These are phyloP conservation scores for Oenanthe sinensis DNA, from an alignment of 129 eudicot species.

Conservation along the genomic window DNA sequence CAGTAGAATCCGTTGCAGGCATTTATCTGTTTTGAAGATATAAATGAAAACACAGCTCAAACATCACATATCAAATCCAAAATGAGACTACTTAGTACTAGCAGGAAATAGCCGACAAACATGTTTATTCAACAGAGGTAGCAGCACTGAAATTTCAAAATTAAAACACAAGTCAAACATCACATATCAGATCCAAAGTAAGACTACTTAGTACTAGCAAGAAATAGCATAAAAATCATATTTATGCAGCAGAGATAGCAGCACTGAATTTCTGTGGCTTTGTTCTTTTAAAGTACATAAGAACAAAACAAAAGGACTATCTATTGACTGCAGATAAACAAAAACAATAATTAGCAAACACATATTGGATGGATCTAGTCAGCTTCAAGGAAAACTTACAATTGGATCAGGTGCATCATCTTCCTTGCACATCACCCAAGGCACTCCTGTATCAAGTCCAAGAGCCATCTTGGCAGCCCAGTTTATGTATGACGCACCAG, in stretches of 20 bases:
- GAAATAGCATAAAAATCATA: not conserved
- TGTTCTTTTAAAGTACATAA: not conserved
- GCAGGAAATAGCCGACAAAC: not conserved
- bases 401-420: constrained; percentile 89
- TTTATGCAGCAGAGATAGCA: not conserved
- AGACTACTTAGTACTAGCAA: not conserved
- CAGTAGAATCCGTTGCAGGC: constrained; percentile 94
- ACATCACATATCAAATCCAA: not conserved
- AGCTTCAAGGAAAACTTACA: constrained; percentile 27
- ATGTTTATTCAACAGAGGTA: not conserved
- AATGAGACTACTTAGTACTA: not conserved
- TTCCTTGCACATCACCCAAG: constrained; percentile 97
- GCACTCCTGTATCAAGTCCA: constrained; percentile 73
- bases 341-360: not conserved
- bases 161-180: not conserved
- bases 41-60: not conserved
- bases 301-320: not conserved
- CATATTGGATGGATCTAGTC: not conserved
- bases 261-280: not conserved
- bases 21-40: constrained; percentile 50
- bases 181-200: not conserved
- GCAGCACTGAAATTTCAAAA: not conserved
- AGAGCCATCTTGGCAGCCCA: constrained; percentile 98
- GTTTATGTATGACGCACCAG: constrained; percentile 56
- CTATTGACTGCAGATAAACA: not conserved